Conservation (phyloP, 768 basidiomycete species). For the Mycena albidolilacea region DNA sequence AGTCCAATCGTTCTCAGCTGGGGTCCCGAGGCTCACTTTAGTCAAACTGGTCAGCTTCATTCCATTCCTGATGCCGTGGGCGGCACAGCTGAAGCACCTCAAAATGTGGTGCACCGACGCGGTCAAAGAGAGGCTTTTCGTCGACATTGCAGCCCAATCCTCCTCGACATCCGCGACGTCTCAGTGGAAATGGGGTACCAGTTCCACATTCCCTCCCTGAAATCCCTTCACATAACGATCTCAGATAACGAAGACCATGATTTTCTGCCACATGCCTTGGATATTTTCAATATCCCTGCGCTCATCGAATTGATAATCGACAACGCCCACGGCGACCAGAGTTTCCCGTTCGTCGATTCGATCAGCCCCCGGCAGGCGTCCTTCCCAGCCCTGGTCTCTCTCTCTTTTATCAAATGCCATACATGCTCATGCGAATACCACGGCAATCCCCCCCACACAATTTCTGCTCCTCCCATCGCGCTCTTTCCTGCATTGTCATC, state of each 20-base stretch:
- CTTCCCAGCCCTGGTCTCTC: conserved; percentile 12
- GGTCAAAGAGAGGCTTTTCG: background rate
- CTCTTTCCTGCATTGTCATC: conserved; percentile 12
- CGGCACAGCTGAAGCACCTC: background rate
- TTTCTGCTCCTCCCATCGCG: background rate
- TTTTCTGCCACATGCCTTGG: background rate
- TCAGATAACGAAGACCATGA: background rate
- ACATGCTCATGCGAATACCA: background rate
- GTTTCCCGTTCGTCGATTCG: background rate
- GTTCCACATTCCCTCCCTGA: background rate
- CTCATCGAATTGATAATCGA: too few species aligned
- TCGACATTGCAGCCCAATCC: background rate
- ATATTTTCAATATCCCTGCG: background rate
- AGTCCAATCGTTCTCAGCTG: background rate
- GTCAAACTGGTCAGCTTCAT: background rate
- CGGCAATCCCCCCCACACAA: background rate
- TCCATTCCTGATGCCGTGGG: background rate
- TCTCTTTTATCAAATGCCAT: background rate
- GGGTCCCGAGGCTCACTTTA: background rate
- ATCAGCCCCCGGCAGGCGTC: background rate
- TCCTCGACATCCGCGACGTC: background rate
- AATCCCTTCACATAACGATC: background rate
- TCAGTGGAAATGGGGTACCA: background rate
- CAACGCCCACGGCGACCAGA: conserved; percentile 10
- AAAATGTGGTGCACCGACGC: background rate